Conservation (phyloP, 2,329 filamentous ascomycete genomes). For the Pezicula rhizophila region DNA sequence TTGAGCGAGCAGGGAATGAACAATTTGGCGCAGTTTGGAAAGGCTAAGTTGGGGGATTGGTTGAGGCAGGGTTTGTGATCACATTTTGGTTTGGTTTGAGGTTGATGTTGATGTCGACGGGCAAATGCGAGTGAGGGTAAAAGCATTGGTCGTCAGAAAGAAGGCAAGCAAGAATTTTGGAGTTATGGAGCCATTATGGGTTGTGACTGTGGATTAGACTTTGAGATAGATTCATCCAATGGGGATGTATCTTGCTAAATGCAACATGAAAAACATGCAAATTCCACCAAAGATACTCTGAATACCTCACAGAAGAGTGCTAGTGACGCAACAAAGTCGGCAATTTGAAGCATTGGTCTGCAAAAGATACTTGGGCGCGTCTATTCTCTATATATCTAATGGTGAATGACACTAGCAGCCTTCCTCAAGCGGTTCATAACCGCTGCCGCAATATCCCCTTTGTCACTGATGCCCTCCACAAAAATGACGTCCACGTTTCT, state of each 20-base stretch:
- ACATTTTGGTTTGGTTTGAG: too few relatives aligned
- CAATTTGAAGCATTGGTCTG: too few relatives aligned
- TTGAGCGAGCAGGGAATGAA: conserved; percentile 92
- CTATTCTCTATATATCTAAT: conserved; percentile 1
- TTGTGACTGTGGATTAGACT: neutral
- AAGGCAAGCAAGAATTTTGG: conserved; percentile 2
- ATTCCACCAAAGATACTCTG: too few relatives aligned
- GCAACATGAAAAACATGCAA: too few relatives aligned
- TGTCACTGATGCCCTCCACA: conserved; percentile 79
- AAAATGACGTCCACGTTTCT: conserved; percentile 76
- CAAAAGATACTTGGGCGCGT: neutral
- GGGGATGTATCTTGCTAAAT: too few relatives aligned
- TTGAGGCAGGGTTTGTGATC: conserved; percentile 72
- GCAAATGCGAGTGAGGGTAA: neutral
- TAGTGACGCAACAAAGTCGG: neutral
- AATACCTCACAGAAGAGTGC: too few relatives aligned
- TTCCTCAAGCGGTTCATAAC: conserved; percentile 81
- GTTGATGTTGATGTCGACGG: neutral
- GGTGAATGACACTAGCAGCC: conserved; percentile 50
- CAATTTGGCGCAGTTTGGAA: conserved; percentile 90
- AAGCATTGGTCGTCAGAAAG: neutral
- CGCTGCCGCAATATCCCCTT: conserved; percentile 76
- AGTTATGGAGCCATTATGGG: conserved; percentile 1
- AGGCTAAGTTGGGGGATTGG: conserved; percentile 84
- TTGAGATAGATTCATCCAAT: too few relatives aligned